Conservation (phyloP, 306 rosid genomes). For the Dryas octopetala region DNA sequence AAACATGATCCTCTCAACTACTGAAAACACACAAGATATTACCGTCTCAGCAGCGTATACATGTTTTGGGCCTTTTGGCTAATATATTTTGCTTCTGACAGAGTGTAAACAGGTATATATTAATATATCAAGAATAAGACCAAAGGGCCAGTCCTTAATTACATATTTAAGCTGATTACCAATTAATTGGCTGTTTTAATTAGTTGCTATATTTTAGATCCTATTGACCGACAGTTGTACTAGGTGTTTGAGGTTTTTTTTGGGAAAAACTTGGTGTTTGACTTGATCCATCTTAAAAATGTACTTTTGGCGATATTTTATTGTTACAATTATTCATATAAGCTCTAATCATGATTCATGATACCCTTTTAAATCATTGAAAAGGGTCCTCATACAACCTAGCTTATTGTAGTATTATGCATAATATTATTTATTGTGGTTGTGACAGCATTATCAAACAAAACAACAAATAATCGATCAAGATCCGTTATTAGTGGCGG, state of each 20-base stretch:
- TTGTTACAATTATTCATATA: neutral
- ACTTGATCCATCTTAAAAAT: neutral
- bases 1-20: neutral
- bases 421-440: neutral
- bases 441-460: constrained; percentile 21
- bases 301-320: neutral
- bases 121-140: neutral
- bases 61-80: neutral
- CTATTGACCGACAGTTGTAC: constrained; percentile 26
- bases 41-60: neutral
- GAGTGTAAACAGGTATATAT: neutral
- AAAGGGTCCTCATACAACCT: neutral
- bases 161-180: neutral
- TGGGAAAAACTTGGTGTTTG: neutral
- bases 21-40: neutral
- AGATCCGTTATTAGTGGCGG: neutral
- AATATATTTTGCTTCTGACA: neutral
- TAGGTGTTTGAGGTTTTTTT: too few relatives aligned
- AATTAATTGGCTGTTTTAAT: neutral
- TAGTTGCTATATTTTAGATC: neutral
- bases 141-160: neutral
- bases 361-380: constrained; percentile 4
- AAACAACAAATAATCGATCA: neutral
- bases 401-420: neutral
- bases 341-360: neutral